Base-by-base conservation (phyloP, 148 eudicot genomes). In the Oxyria digyna region DNA sequence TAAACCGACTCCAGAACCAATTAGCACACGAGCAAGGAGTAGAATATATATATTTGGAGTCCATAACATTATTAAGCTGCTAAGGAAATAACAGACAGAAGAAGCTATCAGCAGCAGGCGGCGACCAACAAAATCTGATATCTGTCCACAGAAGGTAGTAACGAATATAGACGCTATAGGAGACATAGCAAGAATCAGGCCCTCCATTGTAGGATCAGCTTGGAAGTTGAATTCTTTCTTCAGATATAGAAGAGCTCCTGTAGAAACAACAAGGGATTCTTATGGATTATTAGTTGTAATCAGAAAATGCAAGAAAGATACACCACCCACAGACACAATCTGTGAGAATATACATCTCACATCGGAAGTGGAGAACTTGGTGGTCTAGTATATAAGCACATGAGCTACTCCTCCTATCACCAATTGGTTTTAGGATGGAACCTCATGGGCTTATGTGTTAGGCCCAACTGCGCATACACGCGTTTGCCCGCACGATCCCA, bases 1-100 rank as follows among this genome's bases (percentile, higher is more conserved):
- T 72, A 87, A 73, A 45, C 93, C 93, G 66, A 84, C 81, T 42
- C 89, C 93, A 72, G 85, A 81, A 10, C 93, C 93, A 74, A 83
- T 89, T 64, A 87, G 52, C 3, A 87, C 71, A 68, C 93, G 78
- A 27, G 81, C 93, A 42, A 85, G 57, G 41, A 87, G 87, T 40
- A 87, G 76, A 29, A 85, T 55, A 71, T 81, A 79, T 23, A 87
- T 81, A 77, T 83, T 87, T 0, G 93, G 93, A 18, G 93, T 78
- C 93, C 89, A 87, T n/a, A 87, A 52, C 85, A 83, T 83, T 68
- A 87, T 50, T 3, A 83, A 52, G 74, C 85, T 77, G 62, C 93
- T 82, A 41, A 78, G 4, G 49, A 85, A 81, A 77, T 80, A 87
- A 32, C 87, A 75, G 7, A 81, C n/a, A n/a, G 93, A 83, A 2